Evolutionary conservation across 2,329 filamentous ascomycete genomes (phyloP).

Genomic region (Teratosphaeria zuluensis): DNA sequence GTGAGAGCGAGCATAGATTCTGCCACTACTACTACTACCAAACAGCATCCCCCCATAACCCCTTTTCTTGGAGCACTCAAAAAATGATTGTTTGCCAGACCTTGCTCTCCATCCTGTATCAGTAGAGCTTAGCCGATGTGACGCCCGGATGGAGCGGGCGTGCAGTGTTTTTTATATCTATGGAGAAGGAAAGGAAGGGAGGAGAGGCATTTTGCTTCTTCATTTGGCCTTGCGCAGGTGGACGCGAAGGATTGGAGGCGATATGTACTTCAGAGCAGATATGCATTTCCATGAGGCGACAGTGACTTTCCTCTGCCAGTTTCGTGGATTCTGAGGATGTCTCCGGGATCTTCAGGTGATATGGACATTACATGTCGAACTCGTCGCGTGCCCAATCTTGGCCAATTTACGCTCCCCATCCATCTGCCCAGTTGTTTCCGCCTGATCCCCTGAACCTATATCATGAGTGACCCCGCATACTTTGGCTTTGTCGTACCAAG

Average conservation of each 20-base stretch:
- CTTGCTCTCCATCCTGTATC: not conserved
- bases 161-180: not conserved
- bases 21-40: not conserved
- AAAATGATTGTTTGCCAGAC: not conserved
- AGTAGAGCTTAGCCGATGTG: not conserved
- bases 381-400: not conserved
- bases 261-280: not conserved
- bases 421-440: not conserved
- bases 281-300: not conserved
- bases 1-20: not conserved
- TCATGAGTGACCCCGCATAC: not conserved
- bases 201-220: not conserved
- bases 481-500: not conserved
- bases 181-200: not conserved
- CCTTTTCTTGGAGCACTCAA: not conserved
- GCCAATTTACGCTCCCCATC: not conserved
- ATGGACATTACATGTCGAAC: no score
- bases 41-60: not conserved
- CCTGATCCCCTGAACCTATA: no score
- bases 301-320: not conserved
- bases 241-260: not conserved
- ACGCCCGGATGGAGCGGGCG: not conserved
- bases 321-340: no score
- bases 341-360: no score
- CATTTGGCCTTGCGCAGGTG: not conserved